Conservation (phyloP, 352 stramenopile species). For the Blastocystis sp. region DNA sequence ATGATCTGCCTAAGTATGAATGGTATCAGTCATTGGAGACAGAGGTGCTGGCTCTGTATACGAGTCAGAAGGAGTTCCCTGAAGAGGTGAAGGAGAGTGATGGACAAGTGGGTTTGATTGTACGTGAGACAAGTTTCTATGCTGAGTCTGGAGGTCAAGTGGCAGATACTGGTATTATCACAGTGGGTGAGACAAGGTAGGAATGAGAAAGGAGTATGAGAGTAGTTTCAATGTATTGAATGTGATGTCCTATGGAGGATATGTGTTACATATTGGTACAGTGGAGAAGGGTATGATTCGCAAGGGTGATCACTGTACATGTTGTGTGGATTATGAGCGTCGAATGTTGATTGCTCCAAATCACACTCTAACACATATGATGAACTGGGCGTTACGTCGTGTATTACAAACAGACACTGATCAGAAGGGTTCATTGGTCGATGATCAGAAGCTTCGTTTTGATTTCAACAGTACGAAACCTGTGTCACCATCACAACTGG, state of each 20-base stretch:
- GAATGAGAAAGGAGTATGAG: not conserved
- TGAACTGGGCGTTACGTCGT: conserved; percentile 91
- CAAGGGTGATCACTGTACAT: conserved; percentile 77
- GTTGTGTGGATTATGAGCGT: conserved; percentile 85
- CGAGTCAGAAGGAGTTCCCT: conserved; percentile 73
- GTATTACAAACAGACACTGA: conserved; percentile 85
- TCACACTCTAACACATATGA: conserved; percentile 97
- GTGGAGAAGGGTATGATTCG: conserved; percentile 68
- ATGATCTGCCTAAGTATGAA: conserved; percentile 87
- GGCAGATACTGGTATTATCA: conserved; percentile 81
- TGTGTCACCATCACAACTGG: conserved; percentile 81
- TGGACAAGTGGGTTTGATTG: conserved; percentile 80
- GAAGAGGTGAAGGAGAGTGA: conserved; percentile 72
- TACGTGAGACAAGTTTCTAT: conserved; percentile 95
- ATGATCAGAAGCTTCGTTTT: conserved; percentile 91
- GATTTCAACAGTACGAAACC: conserved; percentile 93
- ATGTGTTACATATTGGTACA: conserved; percentile 85
- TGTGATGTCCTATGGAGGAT: conserved; percentile 80
- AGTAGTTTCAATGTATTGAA: conserved; percentile 13
- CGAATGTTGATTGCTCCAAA: conserved; percentile 87
- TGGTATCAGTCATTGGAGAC: conserved; percentile 66
- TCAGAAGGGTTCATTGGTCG: conserved; percentile 90
- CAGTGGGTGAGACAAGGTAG: conserved; percentile 63
- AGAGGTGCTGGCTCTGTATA: conserved; percentile 82
- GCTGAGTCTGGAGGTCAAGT: conserved; percentile 90